A percentile compares a stretch with the other conserved stretches of the same genome.
Conservation (phyloP, 768 basidiomycete genomes). For the Pisolithus microcarpus region DNA sequence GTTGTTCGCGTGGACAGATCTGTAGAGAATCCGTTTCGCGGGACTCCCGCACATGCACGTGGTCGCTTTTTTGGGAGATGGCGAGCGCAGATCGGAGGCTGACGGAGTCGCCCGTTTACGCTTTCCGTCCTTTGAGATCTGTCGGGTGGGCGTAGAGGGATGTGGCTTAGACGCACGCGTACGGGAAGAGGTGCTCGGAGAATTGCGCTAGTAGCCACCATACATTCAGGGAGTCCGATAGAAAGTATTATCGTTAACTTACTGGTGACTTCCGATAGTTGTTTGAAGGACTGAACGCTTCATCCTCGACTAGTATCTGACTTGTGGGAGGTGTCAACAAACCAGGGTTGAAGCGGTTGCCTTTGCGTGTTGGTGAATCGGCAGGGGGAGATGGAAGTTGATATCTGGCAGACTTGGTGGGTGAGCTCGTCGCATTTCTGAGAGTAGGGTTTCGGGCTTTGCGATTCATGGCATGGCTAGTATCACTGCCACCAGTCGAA, state of each 20-base stretch:
- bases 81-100: conserved; percentile 10
- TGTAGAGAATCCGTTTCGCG: conserved; percentile 18
- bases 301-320: conserved; percentile 14
- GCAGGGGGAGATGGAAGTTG: background rate
- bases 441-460: background rate
- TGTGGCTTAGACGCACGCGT: background rate
- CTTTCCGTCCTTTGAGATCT: background rate
- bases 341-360: conserved; percentile 9
- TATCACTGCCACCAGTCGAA: background rate
- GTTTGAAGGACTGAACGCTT: conserved; percentile 16
- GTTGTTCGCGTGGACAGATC: conserved; percentile 43
- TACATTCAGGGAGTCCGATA: background rate
- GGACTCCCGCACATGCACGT: conserved; percentile 16
- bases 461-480: background rate
- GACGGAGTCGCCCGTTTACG: background rate
- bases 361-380: background rate
- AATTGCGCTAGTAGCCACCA: background rate
- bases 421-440: background rate
- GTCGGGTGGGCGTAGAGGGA: background rate
- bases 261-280: background rate
- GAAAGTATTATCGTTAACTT: background rate
- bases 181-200: background rate
- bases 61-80: conserved; percentile 17
- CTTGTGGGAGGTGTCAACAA: conserved; percentile 21
- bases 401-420: background rate